Base-by-base conservation (phyloP, 192 early-diverging fungal species). In the Coemansia sp. region DNA sequence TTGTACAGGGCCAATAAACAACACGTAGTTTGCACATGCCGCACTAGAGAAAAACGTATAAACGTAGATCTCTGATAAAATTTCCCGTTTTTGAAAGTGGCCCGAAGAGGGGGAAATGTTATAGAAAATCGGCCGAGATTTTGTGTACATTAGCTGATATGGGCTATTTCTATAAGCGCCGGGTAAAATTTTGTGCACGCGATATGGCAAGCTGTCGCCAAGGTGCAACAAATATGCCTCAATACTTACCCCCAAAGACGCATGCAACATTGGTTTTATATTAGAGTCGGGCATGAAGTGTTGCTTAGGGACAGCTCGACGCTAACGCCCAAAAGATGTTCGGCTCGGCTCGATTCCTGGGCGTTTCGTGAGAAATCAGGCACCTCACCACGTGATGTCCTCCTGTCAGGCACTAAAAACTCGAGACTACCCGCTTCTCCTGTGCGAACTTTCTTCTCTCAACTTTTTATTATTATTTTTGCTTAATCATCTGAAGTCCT, bases 1-100 rank as follows among this genome's bases (percentile, higher is more conserved):
- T 67, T 66, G 68, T 76, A 76, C 74, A 76, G 75, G 72, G 43
- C 74, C 55, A 43, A 53, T 59, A 75, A 73, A 68, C 55, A 82
- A 82, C 75, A 77, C 75, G 72, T 75, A 49, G 62, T 69, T 71
- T 67, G 69, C 62, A 74, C 72, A 75, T 71, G 80, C 80, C 75
- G 80, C 80, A 82, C 74, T 62, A 73, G 37, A 49, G 47, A 49
- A 49, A 49, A n/a, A 58, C 28, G 57, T 42, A 33, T n/a, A 8
- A 17, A 58, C 26, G 28, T 33, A 58, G 16, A 33, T 58, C 28
- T 58, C 55, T 35, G 19, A 53, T 58, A 17, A 33, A 17, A 21
- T 40, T 32, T 30, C 26, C 33, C 35, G 16, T 6, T 30, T n/a
- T 49, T 19, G 8, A 21, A 26, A 39, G 28, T 33, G 35, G 42